Base-by-base conservation (phyloP, 495 filamentous ascomycete genomes). In the Umbilicaria muhlenbergii region DNA sequence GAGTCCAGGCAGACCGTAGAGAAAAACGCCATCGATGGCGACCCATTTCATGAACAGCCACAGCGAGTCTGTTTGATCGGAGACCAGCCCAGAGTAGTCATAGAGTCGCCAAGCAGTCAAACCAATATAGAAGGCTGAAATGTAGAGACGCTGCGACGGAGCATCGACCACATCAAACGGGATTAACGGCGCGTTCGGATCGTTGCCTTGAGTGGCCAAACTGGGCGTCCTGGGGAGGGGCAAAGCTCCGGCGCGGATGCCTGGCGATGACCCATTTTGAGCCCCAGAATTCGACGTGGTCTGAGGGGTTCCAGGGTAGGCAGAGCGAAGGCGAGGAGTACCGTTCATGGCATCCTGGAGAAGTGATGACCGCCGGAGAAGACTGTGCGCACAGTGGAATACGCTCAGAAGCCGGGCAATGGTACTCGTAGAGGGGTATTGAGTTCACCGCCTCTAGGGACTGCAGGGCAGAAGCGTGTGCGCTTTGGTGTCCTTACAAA, bases 11-110 rank as follows among this genome's bases (percentile, higher is more conserved):
- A 95, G 56, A 4, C 80, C 79, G 56, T 87, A 95, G 43, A 94
- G 69, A 60, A 87, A 94, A 24, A 81, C 57, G 15, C 75, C 74
- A 62, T 96, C 91, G 15, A 96, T 69, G 24, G 72, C 68, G 43
- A 81, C 69, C 91, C 91, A 98, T 73, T 96, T 98, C 57, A 88
- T 62, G 59, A 93, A 94, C 36, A 88, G 68, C 77, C 78, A 82
- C 18, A 91, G 78, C 13, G 83, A 86, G 58, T 86, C 77, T 44
- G 78, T 66, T 44, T 88, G 80, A 32, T 86, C 82, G 34, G 82
- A 78, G 3, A 81, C 68, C 24, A 87, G 66, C 34, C 64, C 67
- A 50, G 74, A 74, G 57, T 83, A 88, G 62, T 98, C 88, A 55
- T 84, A 94, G 10, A 89, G 57, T 39, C 85, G 74, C 81, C 82